A percentile compares a stretch with the other conserved stretches of the same genome.
These are phyloP conservation scores for rapeseed (Brassica napus) DNA, from an alignment of 345 rosid species.

Conservation along the genomic window DNA sequence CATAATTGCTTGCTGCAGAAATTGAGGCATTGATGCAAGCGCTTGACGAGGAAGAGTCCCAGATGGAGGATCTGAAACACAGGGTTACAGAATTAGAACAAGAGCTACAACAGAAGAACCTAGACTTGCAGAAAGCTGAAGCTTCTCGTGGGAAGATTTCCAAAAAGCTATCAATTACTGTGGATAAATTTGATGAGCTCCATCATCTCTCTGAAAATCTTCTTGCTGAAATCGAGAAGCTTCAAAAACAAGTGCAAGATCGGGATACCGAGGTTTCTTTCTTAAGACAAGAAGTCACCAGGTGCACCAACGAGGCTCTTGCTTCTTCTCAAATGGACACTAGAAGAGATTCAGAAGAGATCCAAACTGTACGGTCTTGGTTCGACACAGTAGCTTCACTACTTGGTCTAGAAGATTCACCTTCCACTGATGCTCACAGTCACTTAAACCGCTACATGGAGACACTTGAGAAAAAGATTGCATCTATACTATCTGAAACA, in stretches of 20 bases:
- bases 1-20: conserved; percentile 47
- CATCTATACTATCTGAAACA: conserved; percentile 57
- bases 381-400: conserved; percentile 55
- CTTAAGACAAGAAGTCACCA: conserved; percentile 95
- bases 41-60: conserved; percentile 91
- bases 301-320: conserved; percentile 88
- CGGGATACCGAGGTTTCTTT: conserved; percentile 89
- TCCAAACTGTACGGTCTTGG: conserved; percentile 61
- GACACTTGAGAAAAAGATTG: conserved; percentile 57
- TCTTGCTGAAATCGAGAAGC: conserved; percentile 82
- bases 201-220: conserved; percentile 83
- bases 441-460: conserved; percentile 58
- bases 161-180: conserved; percentile 80
- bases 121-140: conserved; percentile 72
- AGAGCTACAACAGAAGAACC: conserved; percentile 59
- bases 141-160: conserved; percentile 75
- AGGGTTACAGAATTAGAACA: conserved; percentile 62
- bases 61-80: conserved; percentile 75
- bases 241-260: conserved; percentile 81
- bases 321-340: conserved; percentile 63
- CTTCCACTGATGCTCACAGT: conserved; percentile 43
- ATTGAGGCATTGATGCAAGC: conserved; percentile 96
- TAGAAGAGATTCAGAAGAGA: conserved; percentile 58
- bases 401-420: conserved; percentile 46
- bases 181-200: conserved; percentile 91